Percentiles rank a stretch among this genome's conserved stretches.
phyloP scores from a whole-genome alignment of 768 basidiomycete species.

The Cystobasidium tubakii region DNA sequence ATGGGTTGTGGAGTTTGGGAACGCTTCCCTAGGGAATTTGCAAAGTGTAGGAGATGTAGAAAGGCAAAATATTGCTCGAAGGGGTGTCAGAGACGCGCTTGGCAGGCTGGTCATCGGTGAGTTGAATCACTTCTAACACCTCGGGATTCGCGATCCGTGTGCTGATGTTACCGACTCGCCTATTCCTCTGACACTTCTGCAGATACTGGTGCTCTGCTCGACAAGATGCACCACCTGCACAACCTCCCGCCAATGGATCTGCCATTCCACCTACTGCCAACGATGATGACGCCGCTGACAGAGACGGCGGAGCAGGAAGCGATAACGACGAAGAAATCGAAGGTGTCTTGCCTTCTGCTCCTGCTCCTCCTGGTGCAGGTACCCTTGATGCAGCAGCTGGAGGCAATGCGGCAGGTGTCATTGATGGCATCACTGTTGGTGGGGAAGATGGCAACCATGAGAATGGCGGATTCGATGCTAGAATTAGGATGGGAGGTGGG shows the following conservation, averaged over 20 bases:
- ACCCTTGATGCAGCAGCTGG: neutral
- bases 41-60: constrained; percentile 88
- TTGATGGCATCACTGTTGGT: constrained; percentile 9
- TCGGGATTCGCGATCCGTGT: neutral
- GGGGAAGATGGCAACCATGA: constrained; percentile 6
- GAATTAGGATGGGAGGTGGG: constrained; percentile 11
- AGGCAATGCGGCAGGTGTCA: neutral
- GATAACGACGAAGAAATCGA: neutral
- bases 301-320: constrained; percentile 1
- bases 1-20: constrained; percentile 98
- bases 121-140: constrained; percentile 25
- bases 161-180: neutral
- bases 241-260: neutral
- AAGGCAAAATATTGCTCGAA: constrained; percentile 99
- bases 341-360: neutral
- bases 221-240: constrained; percentile 21
- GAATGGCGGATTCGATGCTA: neutral
- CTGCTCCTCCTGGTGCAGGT: neutral
- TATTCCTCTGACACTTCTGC: neutral
- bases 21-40: constrained; percentile 83
- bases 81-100: constrained; percentile 90
- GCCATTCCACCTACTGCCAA: neutral
- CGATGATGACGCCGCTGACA: neutral
- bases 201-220: constrained; percentile 37
- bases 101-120: constrained; percentile 94